A percentile compares a stretch with the other conserved stretches of the same genome.
phyloP scores from a whole-genome alignment of 1,284 basidiomycete genomes.

The Mycena citricolor region DNA sequence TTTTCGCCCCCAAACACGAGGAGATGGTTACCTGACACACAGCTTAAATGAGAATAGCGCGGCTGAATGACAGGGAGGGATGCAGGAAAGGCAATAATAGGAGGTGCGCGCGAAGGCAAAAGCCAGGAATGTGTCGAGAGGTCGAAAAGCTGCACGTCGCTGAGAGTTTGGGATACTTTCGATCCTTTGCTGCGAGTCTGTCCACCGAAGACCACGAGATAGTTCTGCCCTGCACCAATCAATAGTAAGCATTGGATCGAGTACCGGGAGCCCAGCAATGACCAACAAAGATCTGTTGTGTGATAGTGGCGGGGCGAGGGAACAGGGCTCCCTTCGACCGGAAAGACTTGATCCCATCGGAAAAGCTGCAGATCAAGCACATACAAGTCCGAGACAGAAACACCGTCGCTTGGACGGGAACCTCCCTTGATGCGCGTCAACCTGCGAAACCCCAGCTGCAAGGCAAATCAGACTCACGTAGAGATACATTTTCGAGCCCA shows the following conservation, averaged over 20 bases:
- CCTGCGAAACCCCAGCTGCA: too few relatives aligned
- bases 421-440: slow-evolving; percentile 15
- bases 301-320: slow-evolving; percentile 14
- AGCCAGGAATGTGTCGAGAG: slow-evolving; percentile 15
- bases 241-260: background rate
- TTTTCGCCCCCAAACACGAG: slow-evolving; percentile 94
- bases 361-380: slow-evolving; percentile 19
- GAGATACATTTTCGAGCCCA: slow-evolving; percentile 16
- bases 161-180: slow-evolving; percentile 5
- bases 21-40: slow-evolving; percentile 77
- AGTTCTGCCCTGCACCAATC: slow-evolving; percentile 17
- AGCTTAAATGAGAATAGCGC: slow-evolving; percentile 89
- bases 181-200: too few relatives aligned
- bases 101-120: background rate
- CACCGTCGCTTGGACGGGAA: slow-evolving; percentile 4
- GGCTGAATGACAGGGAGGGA: slow-evolving; percentile 59
- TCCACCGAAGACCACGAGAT: slow-evolving; percentile 20
- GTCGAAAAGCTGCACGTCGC: slow-evolving; percentile 17
- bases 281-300: slow-evolving; percentile 21
- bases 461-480: slow-evolving; percentile 13
- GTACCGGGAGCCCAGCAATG: background rate
- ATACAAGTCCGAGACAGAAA: slow-evolving; percentile 8
- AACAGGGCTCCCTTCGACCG: background rate
- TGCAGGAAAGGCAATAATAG: too few relatives aligned
- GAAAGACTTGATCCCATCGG: slow-evolving; percentile 14